Evolutionary conservation across 306 rosid species (phyloP).

Genomic region (Hippophae tibetana): DNA sequence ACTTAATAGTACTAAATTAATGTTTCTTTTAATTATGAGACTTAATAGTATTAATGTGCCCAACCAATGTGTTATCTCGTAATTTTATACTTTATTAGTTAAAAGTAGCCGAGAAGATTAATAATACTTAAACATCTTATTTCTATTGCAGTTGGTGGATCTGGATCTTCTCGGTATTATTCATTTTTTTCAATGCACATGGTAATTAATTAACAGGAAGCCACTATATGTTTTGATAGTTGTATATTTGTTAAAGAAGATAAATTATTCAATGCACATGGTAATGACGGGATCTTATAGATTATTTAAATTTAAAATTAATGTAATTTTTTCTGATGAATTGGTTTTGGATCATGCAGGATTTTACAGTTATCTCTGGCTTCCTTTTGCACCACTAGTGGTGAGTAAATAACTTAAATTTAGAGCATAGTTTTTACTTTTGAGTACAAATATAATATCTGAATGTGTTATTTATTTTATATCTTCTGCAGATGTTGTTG

Average conservation of each 20-base stretch:
- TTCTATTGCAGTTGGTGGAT: conserved; percentile 57
- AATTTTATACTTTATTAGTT: background rate
- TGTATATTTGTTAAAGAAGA: too few species aligned
- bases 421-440: background rate
- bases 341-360: conserved; percentile 19
- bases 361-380: conserved; percentile 38
- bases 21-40: too few species aligned
- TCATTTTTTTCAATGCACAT: conserved; percentile 43
- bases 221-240: background rate
- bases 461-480: background rate
- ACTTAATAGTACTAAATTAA: too few species aligned
- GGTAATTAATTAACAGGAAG: conserved; percentile 29
- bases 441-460: background rate
- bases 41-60: too few species aligned
- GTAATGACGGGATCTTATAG: background rate
- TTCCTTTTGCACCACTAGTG: conserved; percentile 46
- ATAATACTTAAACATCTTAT: background rate
- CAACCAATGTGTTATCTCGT: too few species aligned
- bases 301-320: background rate
- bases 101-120: background rate
- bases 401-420: conserved; percentile 25
- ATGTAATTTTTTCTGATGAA: too few species aligned
- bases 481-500: conserved; percentile 33
- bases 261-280: too few species aligned
- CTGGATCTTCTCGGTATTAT: conserved; percentile 36